A percentile compares a stretch with the other conserved stretches of the same genome.
Conservation (phyloP, 2,329 filamentous ascomycete genomes). For the Claviceps humidiphila region DNA sequence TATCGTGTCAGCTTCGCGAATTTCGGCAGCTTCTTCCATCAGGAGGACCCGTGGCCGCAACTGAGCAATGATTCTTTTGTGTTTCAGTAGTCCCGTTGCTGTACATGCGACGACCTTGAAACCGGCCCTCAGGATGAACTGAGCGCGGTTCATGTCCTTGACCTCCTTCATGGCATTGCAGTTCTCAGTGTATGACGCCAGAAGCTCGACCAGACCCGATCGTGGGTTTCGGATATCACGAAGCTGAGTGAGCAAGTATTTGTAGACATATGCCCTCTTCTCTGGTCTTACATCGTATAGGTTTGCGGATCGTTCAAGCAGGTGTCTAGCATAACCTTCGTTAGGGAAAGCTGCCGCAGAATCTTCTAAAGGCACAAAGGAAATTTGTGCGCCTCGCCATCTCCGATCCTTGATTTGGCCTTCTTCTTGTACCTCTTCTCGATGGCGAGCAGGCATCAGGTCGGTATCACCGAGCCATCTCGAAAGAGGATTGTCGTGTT, state of each 20-base stretch:
- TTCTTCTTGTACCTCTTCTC: neutral
- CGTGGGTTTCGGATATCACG: neutral
- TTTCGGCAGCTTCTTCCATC: slow-evolving; percentile 72
- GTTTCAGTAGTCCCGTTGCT: slow-evolving; percentile 71
- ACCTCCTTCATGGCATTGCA: slow-evolving; percentile 41
- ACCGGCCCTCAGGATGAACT: slow-evolving; percentile 20
- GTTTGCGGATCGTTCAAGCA: neutral
- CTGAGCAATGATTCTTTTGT: slow-evolving; percentile 54
- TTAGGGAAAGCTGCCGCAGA: neutral
- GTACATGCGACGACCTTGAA: slow-evolving; percentile 52
- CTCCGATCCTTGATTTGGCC: neutral
- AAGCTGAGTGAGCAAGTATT: neutral
- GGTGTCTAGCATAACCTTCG: neutral
- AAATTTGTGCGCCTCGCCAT: slow-evolving; percentile 23
- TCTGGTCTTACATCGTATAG: slow-evolving; percentile 3
- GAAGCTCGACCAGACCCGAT: slow-evolving; percentile 19
- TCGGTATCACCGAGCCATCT: slow-evolving; percentile 9
- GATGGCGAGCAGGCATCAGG: neutral
- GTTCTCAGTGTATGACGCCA: slow-evolving; percentile 34
- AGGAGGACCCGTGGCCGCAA: slow-evolving; percentile 55
- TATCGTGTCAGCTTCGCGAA: slow-evolving; percentile 47
- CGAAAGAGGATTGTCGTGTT: neutral
- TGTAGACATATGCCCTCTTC: slow-evolving; percentile 1
- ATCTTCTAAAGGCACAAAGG: neutral
- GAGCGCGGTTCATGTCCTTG: slow-evolving; percentile 44